Base-by-base conservation (phyloP, 768 basidiomycete genomes). In the Mycena polygramma region DNA sequence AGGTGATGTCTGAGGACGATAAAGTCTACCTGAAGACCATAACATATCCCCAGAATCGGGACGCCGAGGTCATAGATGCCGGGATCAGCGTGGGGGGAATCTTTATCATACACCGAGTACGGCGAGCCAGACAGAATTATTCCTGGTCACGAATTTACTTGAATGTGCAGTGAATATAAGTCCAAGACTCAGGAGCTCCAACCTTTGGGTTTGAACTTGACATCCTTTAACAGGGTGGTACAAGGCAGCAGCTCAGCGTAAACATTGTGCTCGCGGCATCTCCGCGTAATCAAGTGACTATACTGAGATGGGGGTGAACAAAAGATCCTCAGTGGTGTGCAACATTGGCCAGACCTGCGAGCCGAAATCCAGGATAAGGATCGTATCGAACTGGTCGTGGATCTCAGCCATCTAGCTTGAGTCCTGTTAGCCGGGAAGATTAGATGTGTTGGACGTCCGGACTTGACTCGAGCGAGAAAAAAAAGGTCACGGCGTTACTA, bases 191-290 rank as follows among this genome's bases (percentile, higher is more conserved):
- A n/a, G n/a, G n/a, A n/a, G 22, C 57, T 66, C 61, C 35, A 41
- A 95, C 97, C 98, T 85, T 96, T 97, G 0, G 98, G 98, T 79
- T 93, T 95, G 88, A 98, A 99, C 36, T 87, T 87, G 43, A 99
- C 82, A 65, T 99, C 95, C 71, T 88, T 86, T 69, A 99, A 86
- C 81, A 92, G 93, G 36, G 93, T 92, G 1, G 98, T 99, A 80
- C 98, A 99, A 30, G 98, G 96, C 89, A 98, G 89, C 77, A 99
- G 87, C 84, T 99, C 98, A 60, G 97, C 97, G 78, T 99, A 99
- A 63, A 99, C 95, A 64, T 95, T 95, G 77, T 96, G 88, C 81
- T 99, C 98, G 78, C 98, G 92, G 88, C 97, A 98, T 90, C 98
- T 88, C 78, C 98, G 85, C 9, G 97, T 98, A 81, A 99, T 99